Evolutionary conservation across 495 filamentous ascomycete genomes (phyloP), one percentile per base, ranked within the genome.

Genomic region (Lophiostoma macrostomum): DNA sequence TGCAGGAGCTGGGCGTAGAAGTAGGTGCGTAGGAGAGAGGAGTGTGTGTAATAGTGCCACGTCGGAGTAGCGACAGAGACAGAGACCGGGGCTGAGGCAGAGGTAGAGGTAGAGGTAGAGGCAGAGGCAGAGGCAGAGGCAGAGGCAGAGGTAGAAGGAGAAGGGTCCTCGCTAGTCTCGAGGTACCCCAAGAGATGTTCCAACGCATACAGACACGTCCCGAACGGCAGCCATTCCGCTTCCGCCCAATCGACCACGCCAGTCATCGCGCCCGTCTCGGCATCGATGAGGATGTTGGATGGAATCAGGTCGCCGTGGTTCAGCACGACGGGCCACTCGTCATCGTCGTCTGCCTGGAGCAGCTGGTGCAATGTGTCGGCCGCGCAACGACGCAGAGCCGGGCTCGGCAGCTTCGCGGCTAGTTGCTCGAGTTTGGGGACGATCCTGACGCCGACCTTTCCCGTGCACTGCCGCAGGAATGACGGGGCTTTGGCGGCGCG

Each of bases 271-370:
- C 95, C 58, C 4, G 64, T 91, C 28, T 80, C 82, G 60, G 84
- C 76, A 65, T 93, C 83, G 5, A 95, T 84, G 12, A 89, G 91
- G 55, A 96, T 74, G 53, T 83, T 84, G 10, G 65, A 64, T 2
- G 76, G 65, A 0, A 76, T 53, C 14, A 83, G 61, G 62, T 84
- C 81, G 4, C 80, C 80, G 53, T 83, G 79, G 4, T 73, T 81
- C 4, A 83, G 60, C 3, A 75, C 73, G 72, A 64, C 34, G 0
- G 77, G 76, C 1, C 77, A 57, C 4, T 53, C 55, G 38, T 74
- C 71, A 43, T 80, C 68, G 18, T 53, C 45, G 3, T 64, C 55
- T 11, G 79, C 36, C 4, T 64, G 46, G 6, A 37, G 23, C n/a
- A 73, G 64, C 4, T 64, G 46, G 6, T 40, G 23, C n/a, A 73